Evolutionary conservation across 768 basidiomycete genomes (phyloP).

Genomic region (Neoboletus subvelutipes): DNA sequence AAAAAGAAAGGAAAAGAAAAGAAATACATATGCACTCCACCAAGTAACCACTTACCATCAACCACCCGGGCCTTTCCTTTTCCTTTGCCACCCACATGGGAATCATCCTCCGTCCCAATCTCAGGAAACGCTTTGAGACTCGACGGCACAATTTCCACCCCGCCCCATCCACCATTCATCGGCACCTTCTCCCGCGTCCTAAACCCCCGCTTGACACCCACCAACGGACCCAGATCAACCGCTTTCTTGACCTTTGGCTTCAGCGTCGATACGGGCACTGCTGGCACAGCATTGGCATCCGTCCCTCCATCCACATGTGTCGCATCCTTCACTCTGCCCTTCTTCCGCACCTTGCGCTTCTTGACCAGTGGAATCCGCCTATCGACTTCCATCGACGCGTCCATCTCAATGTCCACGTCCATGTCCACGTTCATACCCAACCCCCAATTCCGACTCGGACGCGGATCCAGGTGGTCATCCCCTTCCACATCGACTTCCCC

Average conservation of each 20-base stretch:
- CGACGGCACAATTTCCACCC: slow-evolving; percentile 54
- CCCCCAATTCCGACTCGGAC: slow-evolving; percentile 11
- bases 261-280: background rate
- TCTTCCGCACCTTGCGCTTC: slow-evolving; percentile 25
- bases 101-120: slow-evolving; percentile 10
- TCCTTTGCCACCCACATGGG: slow-evolving; percentile 9
- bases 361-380: slow-evolving; percentile 11
- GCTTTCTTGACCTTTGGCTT: slow-evolving; percentile 1
- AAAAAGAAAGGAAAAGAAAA: background rate
- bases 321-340: slow-evolving; percentile 32
- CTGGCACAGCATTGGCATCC: background rate
- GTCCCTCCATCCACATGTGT: background rate
- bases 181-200: slow-evolving; percentile 56
- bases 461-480: slow-evolving; percentile 10
- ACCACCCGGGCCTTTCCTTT: slow-evolving; percentile 18
- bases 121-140: slow-evolving; percentile 21
- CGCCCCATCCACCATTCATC: slow-evolving; percentile 59
- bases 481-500: slow-evolving; percentile 28
- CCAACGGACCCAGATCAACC: slow-evolving; percentile 60
- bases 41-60: slow-evolving; percentile 22
- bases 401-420: slow-evolving; percentile 26
- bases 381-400: slow-evolving; percentile 6
- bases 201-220: slow-evolving; percentile 62
- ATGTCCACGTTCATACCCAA: slow-evolving; percentile 22
- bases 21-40: background rate